Percentiles rank a stretch among this genome's conserved stretches.
Evolutionary conservation across 176 grass and related monocot species (phyloP).

Genomic region (Triticum aestivum): IWGSC_CS_RefSeq_v2.1 NC_057803.1:570736110-570736609

Average conservation of each 20-base stretch:
- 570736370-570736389: conserved; percentile 32
- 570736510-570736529: conserved; percentile 16
- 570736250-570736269: conserved; percentile 4
- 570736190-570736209: not conserved
- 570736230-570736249: not conserved
- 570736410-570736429: conserved; percentile 25
- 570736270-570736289: not conserved
- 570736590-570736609: not conserved
- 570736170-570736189: not conserved
- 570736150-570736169: not conserved
- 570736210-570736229: too few species aligned
- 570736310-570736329: not conserved
- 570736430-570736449: conserved; percentile 9
- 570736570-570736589: not conserved
- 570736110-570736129: not conserved
- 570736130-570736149: not conserved
- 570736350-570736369: not conserved
- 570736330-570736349: not conserved
- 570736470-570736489: not conserved
- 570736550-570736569: too few species aligned
- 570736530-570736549: not conserved
- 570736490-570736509: conserved; percentile 25
- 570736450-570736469: not conserved
- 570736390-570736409: conserved; percentile 29
- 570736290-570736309: not conserved